These are phyloP conservation scores for Lachnellula subtilissima DNA, from an alignment of 2,329 filamentous ascomycete species.

Conservation along the genomic window DNA sequence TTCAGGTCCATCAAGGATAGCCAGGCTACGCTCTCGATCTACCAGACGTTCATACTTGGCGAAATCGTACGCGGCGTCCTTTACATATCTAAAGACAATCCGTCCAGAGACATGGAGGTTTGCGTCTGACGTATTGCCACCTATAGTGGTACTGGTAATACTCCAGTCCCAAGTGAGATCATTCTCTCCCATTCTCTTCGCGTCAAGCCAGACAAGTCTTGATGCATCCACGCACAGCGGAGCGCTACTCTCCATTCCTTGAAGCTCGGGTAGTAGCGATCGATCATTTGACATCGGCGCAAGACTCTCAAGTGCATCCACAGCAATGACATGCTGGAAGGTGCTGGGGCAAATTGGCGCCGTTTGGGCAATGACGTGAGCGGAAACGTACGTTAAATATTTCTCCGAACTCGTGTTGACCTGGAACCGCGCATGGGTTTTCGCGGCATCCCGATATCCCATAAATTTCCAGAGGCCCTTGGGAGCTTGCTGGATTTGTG, in stretches of 20 bases:
- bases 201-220: constrained; percentile 5
- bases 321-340: constrained; percentile 10
- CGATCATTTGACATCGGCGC: background rate
- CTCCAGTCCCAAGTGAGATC: constrained; percentile 3
- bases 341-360: constrained; percentile 17
- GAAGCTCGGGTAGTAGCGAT: constrained; percentile 1
- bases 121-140: background rate
- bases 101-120: constrained; percentile 2
- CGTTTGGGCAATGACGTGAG: constrained; percentile 13
- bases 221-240: constrained; percentile 10
- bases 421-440: constrained; percentile 9
- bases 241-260: constrained; percentile 3
- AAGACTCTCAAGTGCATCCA: constrained; percentile 9
- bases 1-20: background rate
- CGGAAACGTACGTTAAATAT: constrained; percentile 5
- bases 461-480: constrained; percentile 12
- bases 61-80: constrained; percentile 3
- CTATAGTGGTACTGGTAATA: constrained; percentile 1
- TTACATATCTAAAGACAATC: background rate
- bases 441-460: constrained; percentile 11
- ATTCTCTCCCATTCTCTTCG: background rate
- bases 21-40: background rate
- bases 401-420: constrained; percentile 13
- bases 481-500: background rate
- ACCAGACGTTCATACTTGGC: constrained; percentile 1